A percentile compares a stretch with the other conserved stretches of the same genome.
Evolutionary conservation across 257 asterid species (phyloP).

Genomic region (Solanum phureja): DNA sequence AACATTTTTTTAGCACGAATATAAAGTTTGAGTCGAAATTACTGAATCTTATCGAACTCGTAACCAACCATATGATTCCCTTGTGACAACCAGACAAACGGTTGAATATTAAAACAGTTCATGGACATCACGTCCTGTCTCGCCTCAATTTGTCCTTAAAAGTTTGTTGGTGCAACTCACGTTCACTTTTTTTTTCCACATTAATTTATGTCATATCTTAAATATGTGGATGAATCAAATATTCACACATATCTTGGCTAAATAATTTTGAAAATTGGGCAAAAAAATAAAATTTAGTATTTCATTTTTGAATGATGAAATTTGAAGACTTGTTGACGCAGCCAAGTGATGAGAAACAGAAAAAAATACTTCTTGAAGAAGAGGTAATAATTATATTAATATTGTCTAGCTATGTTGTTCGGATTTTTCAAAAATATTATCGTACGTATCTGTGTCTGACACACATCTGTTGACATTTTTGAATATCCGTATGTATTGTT

Average conservation of each 20-base stretch:
- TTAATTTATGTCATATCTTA: not conserved
- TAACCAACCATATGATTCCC: no score
- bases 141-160: not conserved
- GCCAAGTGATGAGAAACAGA: conserved; percentile 40
- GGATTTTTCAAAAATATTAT: not conserved
- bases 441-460: not conserved
- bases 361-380: conserved; percentile 35
- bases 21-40: no score
- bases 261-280: not conserved
- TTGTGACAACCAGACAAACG: no score
- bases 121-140: no score
- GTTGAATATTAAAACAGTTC: no score
- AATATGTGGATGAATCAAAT: not conserved
- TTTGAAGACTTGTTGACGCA: conserved; percentile 86
- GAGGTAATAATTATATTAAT: conserved; percentile 26
- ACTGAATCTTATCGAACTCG: no score
- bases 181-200: not conserved
- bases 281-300: not conserved
- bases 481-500: not conserved
- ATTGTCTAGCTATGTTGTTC: not conserved
- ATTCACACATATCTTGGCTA: not conserved
- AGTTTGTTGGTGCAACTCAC: conserved; percentile 10
- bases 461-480: not conserved
- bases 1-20: no score
- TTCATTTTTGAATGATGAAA: conserved; percentile 44